Evolutionary conservation across 768 basidiomycete species (phyloP).

Genomic region (Boletus patriciae): DNA sequence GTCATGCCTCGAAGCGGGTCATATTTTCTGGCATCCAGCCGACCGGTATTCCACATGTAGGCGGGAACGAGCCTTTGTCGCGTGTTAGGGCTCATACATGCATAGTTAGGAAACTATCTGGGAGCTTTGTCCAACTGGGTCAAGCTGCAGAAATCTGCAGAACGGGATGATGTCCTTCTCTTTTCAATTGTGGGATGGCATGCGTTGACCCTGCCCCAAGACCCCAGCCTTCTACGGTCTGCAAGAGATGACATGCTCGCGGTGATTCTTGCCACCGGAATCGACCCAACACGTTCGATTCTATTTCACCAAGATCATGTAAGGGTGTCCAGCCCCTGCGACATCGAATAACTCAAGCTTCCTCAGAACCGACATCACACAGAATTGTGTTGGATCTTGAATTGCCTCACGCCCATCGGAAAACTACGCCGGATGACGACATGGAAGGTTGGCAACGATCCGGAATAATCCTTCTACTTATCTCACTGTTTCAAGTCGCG

Average conservation of each 20-base stretch:
- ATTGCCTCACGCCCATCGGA: slow-evolving; percentile 80
- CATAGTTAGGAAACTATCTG: slow-evolving; percentile 88
- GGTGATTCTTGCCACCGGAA: slow-evolving; percentile 77
- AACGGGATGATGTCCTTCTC: slow-evolving; percentile 60
- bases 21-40: slow-evolving; percentile 94
- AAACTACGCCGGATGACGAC: slow-evolving; percentile 90
- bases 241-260: slow-evolving; percentile 81
- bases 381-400: slow-evolving; percentile 89
- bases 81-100: not conserved
- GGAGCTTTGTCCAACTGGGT: slow-evolving; percentile 93
- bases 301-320: slow-evolving; percentile 92
- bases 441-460: slow-evolving; percentile 71
- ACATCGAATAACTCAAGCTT: not conserved
- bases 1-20: slow-evolving; percentile 34
- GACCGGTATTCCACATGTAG: slow-evolving; percentile 86
- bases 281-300: slow-evolving; percentile 72
- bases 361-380: slow-evolving; percentile 76
- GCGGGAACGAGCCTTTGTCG: slow-evolving; percentile 13
- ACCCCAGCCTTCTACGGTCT: slow-evolving; percentile 58
- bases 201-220: slow-evolving; percentile 88
- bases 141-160: slow-evolving; percentile 62
- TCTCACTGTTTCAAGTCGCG: slow-evolving; percentile 52
- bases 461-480: not conserved
- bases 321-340: slow-evolving; percentile 1
- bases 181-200: slow-evolving; percentile 95